Evolutionary conservation across 257 asterid genomes (phyloP).

Genomic region (Ilex aquifolium): DNA sequence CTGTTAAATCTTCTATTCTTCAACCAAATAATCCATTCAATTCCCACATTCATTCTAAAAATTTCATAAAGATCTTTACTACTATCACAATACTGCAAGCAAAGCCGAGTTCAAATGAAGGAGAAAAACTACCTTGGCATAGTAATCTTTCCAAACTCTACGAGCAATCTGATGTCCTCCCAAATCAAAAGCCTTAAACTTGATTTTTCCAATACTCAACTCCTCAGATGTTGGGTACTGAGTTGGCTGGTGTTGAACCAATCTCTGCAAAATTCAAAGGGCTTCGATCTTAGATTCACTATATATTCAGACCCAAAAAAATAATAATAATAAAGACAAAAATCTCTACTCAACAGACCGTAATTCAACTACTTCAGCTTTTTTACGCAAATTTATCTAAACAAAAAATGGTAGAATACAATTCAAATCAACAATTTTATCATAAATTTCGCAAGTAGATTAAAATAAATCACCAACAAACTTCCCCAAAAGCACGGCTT

Average conservation of each 20-base stretch:
- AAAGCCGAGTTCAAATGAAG: not conserved
- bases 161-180: conserved; percentile 97
- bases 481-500: no score
- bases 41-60: no score
- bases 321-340: not conserved
- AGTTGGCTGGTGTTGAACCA: conserved; percentile 91
- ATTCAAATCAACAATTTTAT: not conserved
- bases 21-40: no score
- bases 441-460: not conserved
- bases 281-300: conserved; percentile 11
- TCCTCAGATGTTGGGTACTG: conserved; percentile 90
- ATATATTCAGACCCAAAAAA: not conserved
- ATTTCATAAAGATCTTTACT: no score
- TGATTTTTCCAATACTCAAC: conserved; percentile 82
- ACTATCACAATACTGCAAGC: not conserved
- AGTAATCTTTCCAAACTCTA: conserved; percentile 91
- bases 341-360: not conserved
- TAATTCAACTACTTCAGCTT: no score
- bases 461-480: no score
- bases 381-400: not conserved
- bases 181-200: conserved; percentile 89
- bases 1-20: no score
- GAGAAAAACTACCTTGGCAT: conserved; percentile 56
- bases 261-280: conserved; percentile 51
- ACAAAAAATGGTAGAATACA: not conserved